Base-by-base conservation (phyloP, 2,329 filamentous ascomycete genomes). In the Sordariomycetes sp. region DNA sequence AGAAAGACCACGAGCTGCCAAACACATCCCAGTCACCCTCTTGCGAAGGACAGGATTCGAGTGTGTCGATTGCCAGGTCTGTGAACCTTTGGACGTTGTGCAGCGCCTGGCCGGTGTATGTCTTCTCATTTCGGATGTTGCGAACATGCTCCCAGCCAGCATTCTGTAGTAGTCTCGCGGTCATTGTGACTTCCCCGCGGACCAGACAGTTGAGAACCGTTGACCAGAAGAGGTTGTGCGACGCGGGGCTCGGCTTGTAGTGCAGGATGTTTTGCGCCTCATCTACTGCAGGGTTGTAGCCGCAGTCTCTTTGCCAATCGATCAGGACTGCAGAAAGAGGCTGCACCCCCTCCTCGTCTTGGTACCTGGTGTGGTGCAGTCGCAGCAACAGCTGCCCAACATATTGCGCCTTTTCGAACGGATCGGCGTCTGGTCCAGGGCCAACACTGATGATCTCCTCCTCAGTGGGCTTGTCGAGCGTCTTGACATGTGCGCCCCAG, bases 191-290 rank as follows among this genome's bases (percentile, higher is more conserved):
- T 38, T 82, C 79, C 27, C 88, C 90, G 30, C 87, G 82, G 18
- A 94, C 64, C 16, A 88, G 66, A 11, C 78, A 68, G 36, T 75
- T 75, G 46, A 81, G 83, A n/a, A 94, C 64, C 2, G 78, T 78
- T 50, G 88, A 84, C 90, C 90, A 96, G 58, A 86, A 96, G 23
- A 82, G 66, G 18, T 70, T 64, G 48, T 92, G 84, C 28, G 77
- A 76, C 3, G 86, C 82, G 16, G 87, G 85, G 39, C 83, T 83
- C 1, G 84, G 83, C 30, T 69, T 68, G 45, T 78, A 61, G 19
- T 68, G 66, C 41, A 73, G 63, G 17, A 95, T 70, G 4, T 77
- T 66, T 24, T 75, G 65, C 17, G 83, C 63, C 47, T 88, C 82
- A 33, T 75, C 69, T 3, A 71, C 69, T 46, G 83, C 83, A 18